Evolutionary conservation across 305 asterid genomes (phyloP), one percentile per base, ranked within the genome.

Genomic region (Solanum aculeatissimum): DNA sequence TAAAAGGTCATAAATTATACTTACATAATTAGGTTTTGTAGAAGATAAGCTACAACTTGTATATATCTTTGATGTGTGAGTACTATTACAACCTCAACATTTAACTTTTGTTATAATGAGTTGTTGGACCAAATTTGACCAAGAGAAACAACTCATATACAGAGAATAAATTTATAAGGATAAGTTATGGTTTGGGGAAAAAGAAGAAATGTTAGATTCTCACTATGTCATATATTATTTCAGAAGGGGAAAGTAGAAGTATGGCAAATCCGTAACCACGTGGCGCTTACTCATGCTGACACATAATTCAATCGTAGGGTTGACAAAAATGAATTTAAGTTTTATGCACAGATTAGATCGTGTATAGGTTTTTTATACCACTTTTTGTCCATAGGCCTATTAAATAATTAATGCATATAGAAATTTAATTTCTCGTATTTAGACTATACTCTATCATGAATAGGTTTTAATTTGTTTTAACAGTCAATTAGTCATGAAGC

Each of bases 221-320:
- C 85, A 85, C 82, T 47, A 58, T 83, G 83, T 71, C 89, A 84
- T 86, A 88, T 89, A 35, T 89, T 89, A 57, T 57, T 25, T 57
- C 89, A 83, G 40, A 57, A 85, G 80, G 80, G 53, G 88, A 88
- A 90, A 54, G 80, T 83, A 90, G 91, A 89, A 91, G 86, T 84
- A 90, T 90, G 95, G 92, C 66, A 86, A 80, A 89, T 88, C 81
- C 35, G 71, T 84, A 32, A 55, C 94, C 97, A 92, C 81, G 92
- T 91, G 93, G 90, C 92, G 16, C 60, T 23, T 77, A 70, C 74
- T 29, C 18, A 32, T 47, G 54, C 66, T 60, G 86, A 88, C 89
- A 86, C 89, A 86, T 88, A 38, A 19, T 68, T 68, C 23, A 18
- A 35, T 68, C 8, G 7, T 35, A 68, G 9, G 75, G 27, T 68